Evolutionary conservation across 495 filamentous ascomycete species (phyloP), one percentile per base, ranked within the genome.

Genomic region (Podospora pseudocomata): DNA sequence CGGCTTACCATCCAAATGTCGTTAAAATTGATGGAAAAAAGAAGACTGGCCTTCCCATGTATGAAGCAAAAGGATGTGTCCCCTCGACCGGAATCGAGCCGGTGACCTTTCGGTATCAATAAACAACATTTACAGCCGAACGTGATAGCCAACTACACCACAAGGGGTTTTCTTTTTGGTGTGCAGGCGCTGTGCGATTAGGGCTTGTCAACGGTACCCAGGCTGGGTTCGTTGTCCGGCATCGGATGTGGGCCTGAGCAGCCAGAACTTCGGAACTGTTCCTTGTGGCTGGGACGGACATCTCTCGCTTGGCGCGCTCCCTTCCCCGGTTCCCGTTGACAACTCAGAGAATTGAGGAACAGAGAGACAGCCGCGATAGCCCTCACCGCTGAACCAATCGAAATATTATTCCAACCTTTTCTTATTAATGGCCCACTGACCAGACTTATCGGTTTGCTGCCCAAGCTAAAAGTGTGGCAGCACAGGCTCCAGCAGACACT

Each of bases 121-220:
- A 62, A 62, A 62, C 32, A 26, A 18, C 60, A 32, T 62, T 62
- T 62, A 62, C 60, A 62, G 60, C 60, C 60, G 60, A 62, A 62
- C 60, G 60, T 62, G 60, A 62, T 62, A 62, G 60, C 60, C 60
- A 62, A 62, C 60, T 62, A 62, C 60, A 62, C 60, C 60, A 62
- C 60, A 62, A 62, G 60, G 60, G 60, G 60, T 30, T 28, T 27
- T 26, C 23, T 23, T 28, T 11, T 32, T n/a, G 26, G 2, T 62
- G 60, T n/a, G 60, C 1, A 4, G 13, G 6, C 26, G n/a, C 4
- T 19, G 56, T 0, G 20, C 1, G 19, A 59, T 23, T 18, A 27
- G 6, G 26, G 19, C 13, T 59, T 59, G 3, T 59, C 11, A 23
- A 0, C 56, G 39, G 39, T 16, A 5, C 39, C 5, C 6, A 0